These are phyloP conservation scores for Ophiocordyceps camponoti-floridani DNA, from an alignment of 2,329 filamentous ascomycete genomes.

Conservation along the genomic window DNA sequence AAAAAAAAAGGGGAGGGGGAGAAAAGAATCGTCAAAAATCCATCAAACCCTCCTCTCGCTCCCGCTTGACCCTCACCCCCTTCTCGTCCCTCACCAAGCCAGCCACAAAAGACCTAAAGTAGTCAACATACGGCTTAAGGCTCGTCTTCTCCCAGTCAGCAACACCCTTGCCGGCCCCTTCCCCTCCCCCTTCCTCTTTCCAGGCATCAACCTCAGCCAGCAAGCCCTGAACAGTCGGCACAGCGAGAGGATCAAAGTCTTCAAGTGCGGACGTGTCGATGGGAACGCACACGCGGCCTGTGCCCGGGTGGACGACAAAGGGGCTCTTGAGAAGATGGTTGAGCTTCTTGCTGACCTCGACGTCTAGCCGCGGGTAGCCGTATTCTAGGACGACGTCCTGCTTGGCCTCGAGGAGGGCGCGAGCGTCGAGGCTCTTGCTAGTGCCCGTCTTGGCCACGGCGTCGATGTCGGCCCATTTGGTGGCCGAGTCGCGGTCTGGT, in stretches of 20 bases:
- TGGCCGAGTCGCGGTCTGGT: slow-evolving; percentile 54
- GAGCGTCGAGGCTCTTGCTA: slow-evolving; percentile 53
- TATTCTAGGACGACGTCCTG: slow-evolving; percentile 95
- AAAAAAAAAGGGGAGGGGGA: not conserved
- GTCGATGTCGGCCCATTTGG: slow-evolving; percentile 93
- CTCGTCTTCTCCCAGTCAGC: slow-evolving; percentile 96
- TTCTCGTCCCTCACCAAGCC: slow-evolving; percentile 61
- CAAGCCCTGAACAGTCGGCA: slow-evolving; percentile 77
- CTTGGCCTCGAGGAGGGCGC: slow-evolving; percentile 69
- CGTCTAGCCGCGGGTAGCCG: slow-evolving; percentile 91
- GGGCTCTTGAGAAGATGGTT: slow-evolving; percentile 96
- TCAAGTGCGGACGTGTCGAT: slow-evolving; percentile 62
- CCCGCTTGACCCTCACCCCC: slow-evolving; percentile 34
- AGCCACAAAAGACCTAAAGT: slow-evolving; percentile 68
- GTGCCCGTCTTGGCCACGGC: slow-evolving; percentile 60
- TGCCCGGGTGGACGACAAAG: slow-evolving; percentile 91
- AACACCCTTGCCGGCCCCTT: slow-evolving; percentile 17
- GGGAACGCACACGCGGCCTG: slow-evolving; percentile 85
- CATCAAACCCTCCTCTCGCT: slow-evolving; percentile 33
- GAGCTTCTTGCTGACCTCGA: slow-evolving; percentile 91
- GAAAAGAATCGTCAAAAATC: slow-evolving; percentile 24
- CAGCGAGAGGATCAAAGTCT: slow-evolving; percentile 67
- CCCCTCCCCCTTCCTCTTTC: slow-evolving; percentile 22
- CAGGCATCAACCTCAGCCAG: slow-evolving; percentile 76
- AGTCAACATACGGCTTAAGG: slow-evolving; percentile 80